A percentile compares a stretch with the other conserved stretches of the same genome.
These are phyloP conservation scores for Apiospora hydei DNA, from an alignment of 2,329 filamentous ascomycete species.

Conservation along the genomic window DNA sequence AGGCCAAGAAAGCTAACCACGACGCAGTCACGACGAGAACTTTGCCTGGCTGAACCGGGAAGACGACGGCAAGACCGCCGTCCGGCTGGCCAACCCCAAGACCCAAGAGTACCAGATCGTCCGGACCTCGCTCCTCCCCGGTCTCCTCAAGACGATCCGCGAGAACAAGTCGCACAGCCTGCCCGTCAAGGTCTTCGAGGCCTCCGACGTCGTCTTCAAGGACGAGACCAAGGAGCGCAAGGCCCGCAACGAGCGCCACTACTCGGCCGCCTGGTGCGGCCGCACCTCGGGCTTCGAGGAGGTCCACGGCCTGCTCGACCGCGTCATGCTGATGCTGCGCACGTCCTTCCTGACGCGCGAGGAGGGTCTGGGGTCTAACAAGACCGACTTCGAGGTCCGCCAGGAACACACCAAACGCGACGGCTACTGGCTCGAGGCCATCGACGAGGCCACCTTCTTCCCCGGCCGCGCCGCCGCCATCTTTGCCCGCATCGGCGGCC, in stretches of 20 bases:
- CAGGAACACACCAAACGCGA: constrained; percentile 65
- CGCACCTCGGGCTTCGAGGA: constrained; percentile 95
- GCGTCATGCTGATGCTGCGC: constrained; percentile 90
- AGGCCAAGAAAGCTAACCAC: constrained; percentile 1
- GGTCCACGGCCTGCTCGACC: constrained; percentile 92
- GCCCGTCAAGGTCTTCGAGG: constrained; percentile 84
- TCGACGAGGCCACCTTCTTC: constrained; percentile 92
- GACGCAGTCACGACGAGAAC: constrained; percentile 89
- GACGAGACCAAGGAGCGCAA: constrained; percentile 82
- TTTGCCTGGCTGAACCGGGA: constrained; percentile 82
- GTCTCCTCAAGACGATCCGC: constrained; percentile 78
- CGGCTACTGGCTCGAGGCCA: constrained; percentile 94
- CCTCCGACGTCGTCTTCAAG: constrained; percentile 90
- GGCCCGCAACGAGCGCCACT: constrained; percentile 91
- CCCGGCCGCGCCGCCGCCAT: constrained; percentile 87
- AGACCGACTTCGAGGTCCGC: constrained; percentile 61
- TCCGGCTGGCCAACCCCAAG: constrained; percentile 80
- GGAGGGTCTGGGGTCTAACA: constrained; percentile 64
- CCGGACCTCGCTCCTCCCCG: constrained; percentile 75
- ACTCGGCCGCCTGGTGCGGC: constrained; percentile 94
- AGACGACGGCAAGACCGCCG: constrained; percentile 74
- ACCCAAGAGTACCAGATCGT: constrained; percentile 83
- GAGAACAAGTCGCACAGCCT: constrained; percentile 80
- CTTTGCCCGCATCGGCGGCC: constrained; percentile 76
- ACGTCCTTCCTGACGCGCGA: constrained; percentile 80